Conservation (phyloP, 2,329 filamentous ascomycete genomes). For the Thermomyces lanuginosus region DNA sequence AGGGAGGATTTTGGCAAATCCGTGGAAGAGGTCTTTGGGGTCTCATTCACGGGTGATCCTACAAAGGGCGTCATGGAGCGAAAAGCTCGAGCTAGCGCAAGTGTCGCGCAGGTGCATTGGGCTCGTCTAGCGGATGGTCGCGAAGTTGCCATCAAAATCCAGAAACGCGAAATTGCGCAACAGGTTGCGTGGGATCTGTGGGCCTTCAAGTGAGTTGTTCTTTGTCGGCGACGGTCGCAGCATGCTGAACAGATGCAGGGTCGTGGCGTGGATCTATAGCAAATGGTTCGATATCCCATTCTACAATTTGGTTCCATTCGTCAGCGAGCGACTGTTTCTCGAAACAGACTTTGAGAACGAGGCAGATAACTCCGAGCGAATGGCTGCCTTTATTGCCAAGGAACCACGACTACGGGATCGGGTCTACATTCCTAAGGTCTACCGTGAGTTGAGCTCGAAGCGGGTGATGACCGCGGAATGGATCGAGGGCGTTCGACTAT, state of each 20-base stretch:
- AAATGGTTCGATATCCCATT: slow-evolving; percentile 86
- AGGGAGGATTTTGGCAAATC: slow-evolving; percentile 71
- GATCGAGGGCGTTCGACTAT: slow-evolving; percentile 87
- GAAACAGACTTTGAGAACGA: slow-evolving; percentile 94
- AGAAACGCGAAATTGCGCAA: slow-evolving; percentile 82
- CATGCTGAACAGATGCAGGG: slow-evolving; percentile 24
- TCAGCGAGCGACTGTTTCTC: slow-evolving; percentile 75
- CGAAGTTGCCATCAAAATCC: slow-evolving; percentile 89
- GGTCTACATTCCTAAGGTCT: slow-evolving; percentile 78
- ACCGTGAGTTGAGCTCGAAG: slow-evolving; percentile 63
- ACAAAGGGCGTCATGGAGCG: slow-evolving; percentile 51
- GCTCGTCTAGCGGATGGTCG: slow-evolving; percentile 68
- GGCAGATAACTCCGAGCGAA: slow-evolving; percentile 69
- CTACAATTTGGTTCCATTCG: slow-evolving; percentile 79
- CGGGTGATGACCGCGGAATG: slow-evolving; percentile 89
- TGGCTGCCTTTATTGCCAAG: slow-evolving; percentile 57
- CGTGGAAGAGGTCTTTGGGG: slow-evolving; percentile 80
- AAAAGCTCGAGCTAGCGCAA: slow-evolving; percentile 60
- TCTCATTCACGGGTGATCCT: slow-evolving; percentile 57
- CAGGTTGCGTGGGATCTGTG: slow-evolving; percentile 92
- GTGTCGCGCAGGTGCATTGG: slow-evolving; percentile 95
- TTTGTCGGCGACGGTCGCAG: background rate
- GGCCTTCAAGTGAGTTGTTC: slow-evolving; percentile 59
- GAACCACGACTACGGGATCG: slow-evolving; percentile 62
- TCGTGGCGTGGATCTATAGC: slow-evolving; percentile 67